Evolutionary conservation across 352 stramenopile species (phyloP).

Genomic region (Phytopythium ostracodes): DNA sequence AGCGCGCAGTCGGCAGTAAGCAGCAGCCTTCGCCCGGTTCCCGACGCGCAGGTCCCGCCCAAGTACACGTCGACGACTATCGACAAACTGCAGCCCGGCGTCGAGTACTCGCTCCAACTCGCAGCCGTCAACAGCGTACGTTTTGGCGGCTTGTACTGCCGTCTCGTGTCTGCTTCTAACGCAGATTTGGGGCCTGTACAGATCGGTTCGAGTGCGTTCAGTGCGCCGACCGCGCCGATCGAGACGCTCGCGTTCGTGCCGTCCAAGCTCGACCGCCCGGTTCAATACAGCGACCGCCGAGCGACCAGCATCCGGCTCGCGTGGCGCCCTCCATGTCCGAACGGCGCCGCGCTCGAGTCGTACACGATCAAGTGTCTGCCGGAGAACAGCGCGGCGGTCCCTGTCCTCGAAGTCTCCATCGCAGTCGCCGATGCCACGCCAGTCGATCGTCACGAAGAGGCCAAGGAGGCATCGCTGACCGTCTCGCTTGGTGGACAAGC

Average conservation of each 20-base stretch:
- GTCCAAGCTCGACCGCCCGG: slow-evolving; percentile 35
- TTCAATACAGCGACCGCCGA: slow-evolving; percentile 27
- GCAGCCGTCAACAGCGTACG: slow-evolving; percentile 51
- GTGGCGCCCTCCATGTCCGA: slow-evolving; percentile 47
- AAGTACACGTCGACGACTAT: slow-evolving; percentile 42
- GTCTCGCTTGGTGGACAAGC: neutral
- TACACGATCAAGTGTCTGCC: slow-evolving; percentile 59
- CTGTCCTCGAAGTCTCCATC: slow-evolving; percentile 27
- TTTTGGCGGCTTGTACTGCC: neutral
- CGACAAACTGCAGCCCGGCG: slow-evolving; percentile 46
- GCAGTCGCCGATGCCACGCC: slow-evolving; percentile 19
- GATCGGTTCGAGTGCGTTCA: slow-evolving; percentile 52
- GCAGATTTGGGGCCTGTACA: slow-evolving; percentile 7
- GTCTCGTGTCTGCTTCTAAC: neutral
- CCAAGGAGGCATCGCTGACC: neutral
- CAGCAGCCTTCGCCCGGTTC: slow-evolving; percentile 20
- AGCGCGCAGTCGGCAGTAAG: slow-evolving; percentile 24
- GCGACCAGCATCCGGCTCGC: slow-evolving; percentile 39
- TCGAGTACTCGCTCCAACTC: slow-evolving; percentile 45
- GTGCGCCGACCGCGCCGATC: slow-evolving; percentile 26
- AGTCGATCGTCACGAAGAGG: neutral
- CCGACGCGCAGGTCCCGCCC: slow-evolving; percentile 27
- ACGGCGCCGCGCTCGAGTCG: slow-evolving; percentile 45
- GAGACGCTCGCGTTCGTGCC: slow-evolving; percentile 66
- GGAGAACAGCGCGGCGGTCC: slow-evolving; percentile 43